phyloP scores from a whole-genome alignment of 331 rosid species.

The Prunus yedoensis region DNA sequence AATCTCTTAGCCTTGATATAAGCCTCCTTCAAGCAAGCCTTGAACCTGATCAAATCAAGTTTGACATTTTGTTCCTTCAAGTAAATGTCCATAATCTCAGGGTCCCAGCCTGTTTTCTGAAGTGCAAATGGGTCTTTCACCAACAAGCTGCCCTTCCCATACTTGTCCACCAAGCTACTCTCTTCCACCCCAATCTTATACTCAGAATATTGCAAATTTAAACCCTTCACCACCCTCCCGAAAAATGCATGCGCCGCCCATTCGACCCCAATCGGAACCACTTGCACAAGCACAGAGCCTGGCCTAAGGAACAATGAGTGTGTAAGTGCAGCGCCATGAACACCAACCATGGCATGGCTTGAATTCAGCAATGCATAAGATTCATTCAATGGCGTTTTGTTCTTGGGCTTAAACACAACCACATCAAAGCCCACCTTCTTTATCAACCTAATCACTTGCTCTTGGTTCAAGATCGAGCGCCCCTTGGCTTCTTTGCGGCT shows the following conservation, averaged over 20 bases:
- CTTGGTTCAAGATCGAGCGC: slow-evolving; percentile 40
- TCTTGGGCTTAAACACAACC: slow-evolving; percentile 35
- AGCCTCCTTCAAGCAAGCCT: slow-evolving; percentile 3
- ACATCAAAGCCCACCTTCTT: slow-evolving; percentile 53
- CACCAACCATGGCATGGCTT: slow-evolving; percentile 57
- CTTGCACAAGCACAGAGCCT: slow-evolving; percentile 47
- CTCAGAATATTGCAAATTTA: slow-evolving; percentile 43
- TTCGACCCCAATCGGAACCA: slow-evolving; percentile 51
- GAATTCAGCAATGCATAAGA: slow-evolving; percentile 38
- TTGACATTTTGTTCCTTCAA: slow-evolving; percentile 21
- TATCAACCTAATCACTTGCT: slow-evolving; percentile 28
- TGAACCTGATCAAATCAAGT: slow-evolving; percentile 18
- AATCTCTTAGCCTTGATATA: neutral
- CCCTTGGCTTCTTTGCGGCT: slow-evolving; percentile 31
- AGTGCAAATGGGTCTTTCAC: slow-evolving; percentile 9
- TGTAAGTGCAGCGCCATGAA: slow-evolving; percentile 68
- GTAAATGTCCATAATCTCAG: slow-evolving; percentile 12
- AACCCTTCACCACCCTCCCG: slow-evolving; percentile 22
- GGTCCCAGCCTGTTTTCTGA: slow-evolving; percentile 7
- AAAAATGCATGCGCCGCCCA: slow-evolving; percentile 43
- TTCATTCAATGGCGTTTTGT: slow-evolving; percentile 7
- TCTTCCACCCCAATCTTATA: slow-evolving; percentile 8
- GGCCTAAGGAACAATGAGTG: slow-evolving; percentile 42
- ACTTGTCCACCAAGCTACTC: slow-evolving; percentile 21
- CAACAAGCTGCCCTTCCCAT: neutral